Conservation (phyloP, 1,139 yeast species). For the Kodamaea ohmeri region DNA sequence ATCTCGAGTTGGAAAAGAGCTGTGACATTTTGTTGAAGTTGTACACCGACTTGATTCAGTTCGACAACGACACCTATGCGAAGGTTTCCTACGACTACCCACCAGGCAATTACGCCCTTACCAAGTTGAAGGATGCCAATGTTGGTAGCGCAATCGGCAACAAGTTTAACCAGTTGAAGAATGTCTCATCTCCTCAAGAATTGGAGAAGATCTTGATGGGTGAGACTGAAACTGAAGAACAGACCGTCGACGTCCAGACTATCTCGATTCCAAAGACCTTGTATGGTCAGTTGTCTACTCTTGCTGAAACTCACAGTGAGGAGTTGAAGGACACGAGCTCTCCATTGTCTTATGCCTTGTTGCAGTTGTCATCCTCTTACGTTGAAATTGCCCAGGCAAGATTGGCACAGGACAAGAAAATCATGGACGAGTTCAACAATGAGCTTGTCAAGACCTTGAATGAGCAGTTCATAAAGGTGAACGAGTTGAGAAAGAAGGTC, state of each 20-base stretch:
- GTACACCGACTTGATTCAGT: constrained; percentile 57
- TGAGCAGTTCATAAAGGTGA: constrained; percentile 59
- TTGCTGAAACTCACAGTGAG: constrained; percentile 36
- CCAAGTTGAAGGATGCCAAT: constrained; percentile 54
- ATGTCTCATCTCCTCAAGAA: constrained; percentile 61
- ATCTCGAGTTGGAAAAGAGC: constrained; percentile 60
- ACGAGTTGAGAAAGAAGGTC: constrained; percentile 62
- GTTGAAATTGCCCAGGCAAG: constrained; percentile 59
- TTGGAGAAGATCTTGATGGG: constrained; percentile 51
- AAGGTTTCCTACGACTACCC: constrained; percentile 73
- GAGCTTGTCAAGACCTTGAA: constrained; percentile 52
- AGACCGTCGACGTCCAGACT: constrained; percentile 30
- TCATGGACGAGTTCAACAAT: constrained; percentile 54
- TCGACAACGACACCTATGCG: constrained; percentile 59
- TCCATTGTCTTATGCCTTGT: constrained; percentile 53
- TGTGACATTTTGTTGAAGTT: constrained; percentile 61
- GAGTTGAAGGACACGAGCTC: constrained; percentile 44
- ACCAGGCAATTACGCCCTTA: constrained; percentile 54
- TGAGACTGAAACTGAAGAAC: constrained; percentile 18
- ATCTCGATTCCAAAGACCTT: constrained; percentile 43
- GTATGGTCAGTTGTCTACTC: constrained; percentile 41
- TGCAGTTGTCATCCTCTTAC: constrained; percentile 56
- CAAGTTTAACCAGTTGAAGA: constrained; percentile 57
- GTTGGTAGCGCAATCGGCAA: constrained; percentile 55
- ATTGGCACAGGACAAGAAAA: constrained; percentile 62